Conservation (phyloP, 1,284 basidiomycete species). For the Xerocomus cyaneibrunnescens region DNA sequence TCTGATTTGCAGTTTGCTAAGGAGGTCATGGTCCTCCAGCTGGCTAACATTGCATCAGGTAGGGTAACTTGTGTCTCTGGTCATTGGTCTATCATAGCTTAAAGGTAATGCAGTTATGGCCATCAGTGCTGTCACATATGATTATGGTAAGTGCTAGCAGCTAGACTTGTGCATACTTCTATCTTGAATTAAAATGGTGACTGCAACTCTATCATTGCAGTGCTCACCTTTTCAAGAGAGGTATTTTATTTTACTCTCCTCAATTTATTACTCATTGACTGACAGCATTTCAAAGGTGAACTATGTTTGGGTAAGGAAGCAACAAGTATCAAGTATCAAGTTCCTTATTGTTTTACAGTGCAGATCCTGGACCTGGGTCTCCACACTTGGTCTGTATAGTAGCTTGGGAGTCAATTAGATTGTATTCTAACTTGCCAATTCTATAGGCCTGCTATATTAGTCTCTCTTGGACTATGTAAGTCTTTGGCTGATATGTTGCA, state of each 20-base stretch:
- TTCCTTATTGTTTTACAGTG: neutral
- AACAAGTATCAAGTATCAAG: neutral
- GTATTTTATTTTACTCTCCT: neutral
- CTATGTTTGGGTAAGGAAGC: slow-evolving; percentile 14
- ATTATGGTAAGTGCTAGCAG: neutral
- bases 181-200: neutral
- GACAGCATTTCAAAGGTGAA: slow-evolving; percentile 4
- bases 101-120: neutral
- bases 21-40: neutral
- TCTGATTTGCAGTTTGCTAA: neutral
- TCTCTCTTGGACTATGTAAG: slow-evolving; percentile 13
- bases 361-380: slow-evolving; percentile 13
- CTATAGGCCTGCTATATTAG: slow-evolving; percentile 14
- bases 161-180: neutral
- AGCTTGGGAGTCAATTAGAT: neutral
- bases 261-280: neutral
- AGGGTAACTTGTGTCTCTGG: neutral
- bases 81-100: too few relatives aligned
- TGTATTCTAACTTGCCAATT: neutral
- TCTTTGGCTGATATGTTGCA: neutral
- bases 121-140: neutral
- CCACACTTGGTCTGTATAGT: slow-evolving; percentile 6
- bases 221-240: slow-evolving; percentile 4
- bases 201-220: neutral
- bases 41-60: neutral